These are phyloP conservation scores for Wickerhamiella shivajii DNA, from an alignment of 805 yeast genomes.

Conservation along the genomic window DNA sequence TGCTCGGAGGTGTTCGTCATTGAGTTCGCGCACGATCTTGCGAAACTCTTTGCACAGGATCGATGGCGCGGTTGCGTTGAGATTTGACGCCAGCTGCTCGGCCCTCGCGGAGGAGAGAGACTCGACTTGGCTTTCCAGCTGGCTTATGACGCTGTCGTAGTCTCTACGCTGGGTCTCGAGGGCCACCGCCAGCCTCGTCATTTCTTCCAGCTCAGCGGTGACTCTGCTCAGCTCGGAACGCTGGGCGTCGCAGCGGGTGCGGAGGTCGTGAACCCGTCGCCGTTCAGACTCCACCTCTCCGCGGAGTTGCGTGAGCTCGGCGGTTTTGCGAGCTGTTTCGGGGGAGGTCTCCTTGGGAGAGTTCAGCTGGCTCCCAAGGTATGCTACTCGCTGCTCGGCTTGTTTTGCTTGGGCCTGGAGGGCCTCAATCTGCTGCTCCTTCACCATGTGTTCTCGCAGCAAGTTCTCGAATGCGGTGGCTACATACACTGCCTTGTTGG, in stretches of 20 bases:
- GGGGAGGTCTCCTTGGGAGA: constrained; percentile 1
- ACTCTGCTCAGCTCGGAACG: constrained; percentile 22
- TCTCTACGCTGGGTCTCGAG: constrained; percentile 22
- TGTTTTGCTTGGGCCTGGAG: constrained; percentile 12
- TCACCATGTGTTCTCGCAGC: constrained; percentile 11
- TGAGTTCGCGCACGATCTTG: constrained; percentile 21
- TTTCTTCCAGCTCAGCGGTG: constrained; percentile 24
- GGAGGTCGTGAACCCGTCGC: constrained; percentile 18
- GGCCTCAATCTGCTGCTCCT: constrained; percentile 12
- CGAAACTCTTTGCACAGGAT: constrained; percentile 25
- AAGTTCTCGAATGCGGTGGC: constrained; percentile 12
- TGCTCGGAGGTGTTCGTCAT: constrained; percentile 19
- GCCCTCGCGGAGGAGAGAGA: background rate
- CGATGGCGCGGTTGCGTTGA: constrained; percentile 11
- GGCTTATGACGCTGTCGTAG: constrained; percentile 11
- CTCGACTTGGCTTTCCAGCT: constrained; percentile 19
- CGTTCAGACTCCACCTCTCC: constrained; percentile 13
- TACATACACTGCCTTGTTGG: constrained; percentile 11
- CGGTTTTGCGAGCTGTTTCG: constrained; percentile 3
- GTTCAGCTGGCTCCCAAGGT: background rate
- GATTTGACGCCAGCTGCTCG: constrained; percentile 16
- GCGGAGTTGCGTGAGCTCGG: constrained; percentile 3
- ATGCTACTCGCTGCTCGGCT: constrained; percentile 13
- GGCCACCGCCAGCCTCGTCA: constrained; percentile 26
- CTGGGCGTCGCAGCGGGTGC: constrained; percentile 20